A percentile compares a stretch with the other conserved stretches of the same genome.
Evolutionary conservation across 2,329 filamentous ascomycete species (phyloP).

Genomic region (Clonostachys rosea): DNA sequence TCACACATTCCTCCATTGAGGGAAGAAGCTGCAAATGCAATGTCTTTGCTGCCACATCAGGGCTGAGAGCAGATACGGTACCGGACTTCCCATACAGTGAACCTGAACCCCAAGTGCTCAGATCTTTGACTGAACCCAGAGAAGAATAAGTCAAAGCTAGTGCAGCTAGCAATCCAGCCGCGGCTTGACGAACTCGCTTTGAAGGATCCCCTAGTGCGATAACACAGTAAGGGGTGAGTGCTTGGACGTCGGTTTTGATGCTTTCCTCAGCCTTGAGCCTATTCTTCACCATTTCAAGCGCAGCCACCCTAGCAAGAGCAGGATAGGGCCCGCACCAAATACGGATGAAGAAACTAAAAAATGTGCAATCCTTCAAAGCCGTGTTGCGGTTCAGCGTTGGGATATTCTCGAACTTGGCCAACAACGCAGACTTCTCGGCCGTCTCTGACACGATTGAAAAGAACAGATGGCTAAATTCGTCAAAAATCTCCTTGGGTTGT

Average conservation of each 20-base stretch:
- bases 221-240: conserved; percentile 76
- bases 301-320: conserved; percentile 61
- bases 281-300: conserved; percentile 60
- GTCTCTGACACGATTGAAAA: conserved; percentile 44
- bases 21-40: conserved; percentile 66
- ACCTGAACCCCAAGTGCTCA: conserved; percentile 53
- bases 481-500: conserved; percentile 46
- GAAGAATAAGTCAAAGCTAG: conserved; percentile 44
- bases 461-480: conserved; percentile 55
- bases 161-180: conserved; percentile 60
- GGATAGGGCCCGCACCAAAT: conserved; percentile 72
- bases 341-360: conserved; percentile 70
- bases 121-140: conserved; percentile 27
- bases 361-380: conserved; percentile 59
- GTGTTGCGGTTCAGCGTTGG: conserved; percentile 48
- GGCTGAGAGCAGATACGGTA: conserved; percentile 2
- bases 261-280: conserved; percentile 47
- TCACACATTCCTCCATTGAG: conserved; percentile 76
- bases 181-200: conserved; percentile 70
- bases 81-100: conserved; percentile 58
- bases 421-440: conserved; percentile 26
- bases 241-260: conserved; percentile 63
- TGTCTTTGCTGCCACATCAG: conserved; percentile 17
- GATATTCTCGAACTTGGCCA: conserved; percentile 47
- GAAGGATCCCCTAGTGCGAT: conserved; percentile 71